Conservation (phyloP, 2,329 filamentous ascomycete species). For the Diaporthe eres region DNA sequence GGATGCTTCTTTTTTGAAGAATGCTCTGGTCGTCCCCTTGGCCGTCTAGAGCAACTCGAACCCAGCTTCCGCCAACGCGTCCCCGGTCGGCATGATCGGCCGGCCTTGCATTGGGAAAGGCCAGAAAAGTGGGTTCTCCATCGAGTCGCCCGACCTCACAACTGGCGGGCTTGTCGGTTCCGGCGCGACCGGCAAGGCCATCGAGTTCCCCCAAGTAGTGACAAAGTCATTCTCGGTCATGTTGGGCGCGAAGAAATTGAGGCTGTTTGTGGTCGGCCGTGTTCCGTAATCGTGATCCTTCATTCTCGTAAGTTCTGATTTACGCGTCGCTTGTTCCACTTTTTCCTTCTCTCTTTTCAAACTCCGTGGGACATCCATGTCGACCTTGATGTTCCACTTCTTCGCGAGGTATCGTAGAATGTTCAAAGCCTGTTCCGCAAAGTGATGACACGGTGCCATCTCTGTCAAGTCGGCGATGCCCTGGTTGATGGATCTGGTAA, state of each 20-base stretch:
- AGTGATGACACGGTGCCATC: constrained; percentile 73
- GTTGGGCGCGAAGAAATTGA: constrained; percentile 71
- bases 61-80: constrained; percentile 64
- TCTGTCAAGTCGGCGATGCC: constrained; percentile 71
- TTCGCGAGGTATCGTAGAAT: constrained; percentile 70
- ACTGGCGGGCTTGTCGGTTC: constrained; percentile 28
- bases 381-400: constrained; percentile 71
- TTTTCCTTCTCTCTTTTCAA: constrained; percentile 31
- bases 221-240: constrained; percentile 63
- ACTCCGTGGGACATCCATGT: constrained; percentile 51
- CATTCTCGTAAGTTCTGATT: constrained; percentile 36
- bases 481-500: constrained; percentile 62
- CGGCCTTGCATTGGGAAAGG: constrained; percentile 73
- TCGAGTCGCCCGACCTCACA: constrained; percentile 52
- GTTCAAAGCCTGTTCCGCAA: constrained; percentile 72
- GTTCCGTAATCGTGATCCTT: constrained; percentile 57
- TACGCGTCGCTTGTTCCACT: neutral
- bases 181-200: constrained; percentile 7
- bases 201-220: constrained; percentile 58
- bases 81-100: constrained; percentile 64
- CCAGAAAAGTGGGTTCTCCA: constrained; percentile 72
- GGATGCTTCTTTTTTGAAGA: neutral
- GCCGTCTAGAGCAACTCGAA: constrained; percentile 58
- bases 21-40: neutral
- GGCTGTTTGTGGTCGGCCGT: constrained; percentile 64